Base-by-base conservation (phyloP, 1,284 basidiomycete species). In the Ustilago shanxiensis region DNA sequence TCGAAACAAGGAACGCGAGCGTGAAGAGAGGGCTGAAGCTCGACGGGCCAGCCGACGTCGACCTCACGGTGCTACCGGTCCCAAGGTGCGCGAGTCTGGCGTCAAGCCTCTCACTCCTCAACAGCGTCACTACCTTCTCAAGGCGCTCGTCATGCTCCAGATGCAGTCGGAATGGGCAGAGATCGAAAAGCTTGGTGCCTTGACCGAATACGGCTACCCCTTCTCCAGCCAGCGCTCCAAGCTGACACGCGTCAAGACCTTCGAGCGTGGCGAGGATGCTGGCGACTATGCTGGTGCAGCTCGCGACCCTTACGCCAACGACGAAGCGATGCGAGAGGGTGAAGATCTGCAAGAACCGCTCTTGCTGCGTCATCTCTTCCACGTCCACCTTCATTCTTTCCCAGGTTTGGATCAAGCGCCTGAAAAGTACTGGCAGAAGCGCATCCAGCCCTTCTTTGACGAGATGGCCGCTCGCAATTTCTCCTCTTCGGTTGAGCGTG, bases 111-210 rank as follows among this genome's bases (percentile, higher is more conserved):
- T 85, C 11, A 79, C 81, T n/a, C 73, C 84, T 8, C 61, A 77
- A 18, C 83, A 84, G 64, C 82, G 84, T 26, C 84, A 85, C 66
- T 79, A 83, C 56, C 71, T 85, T 29, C 66, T 85, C 74, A 84
- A 83, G 64, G 75, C 79, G 58, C 79, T 85, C 13, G 79, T 85
- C 45, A 77, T 78, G 75, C 69, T 85, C 45, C 82, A 84, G 62
- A 83, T 84, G 81, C 79, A 83, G 60, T 64, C 54, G 53, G 84
- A 85, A 57, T 83, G 70, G 71, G 59, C 61, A 26, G 79, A 82
- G 44, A 58, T 85, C 13, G 84, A 79, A 31, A 80, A 74, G 52
- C 77, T 83, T 11, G 81, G 81, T 22, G 81, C 74, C 18, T 56
- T 85, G 16, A 79, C 81, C 16, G 66, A 79, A 62, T 85, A 85